phyloP scores from a whole-genome alignment of 345 rosid genomes.

The Stellera chamaejasme region DNA sequence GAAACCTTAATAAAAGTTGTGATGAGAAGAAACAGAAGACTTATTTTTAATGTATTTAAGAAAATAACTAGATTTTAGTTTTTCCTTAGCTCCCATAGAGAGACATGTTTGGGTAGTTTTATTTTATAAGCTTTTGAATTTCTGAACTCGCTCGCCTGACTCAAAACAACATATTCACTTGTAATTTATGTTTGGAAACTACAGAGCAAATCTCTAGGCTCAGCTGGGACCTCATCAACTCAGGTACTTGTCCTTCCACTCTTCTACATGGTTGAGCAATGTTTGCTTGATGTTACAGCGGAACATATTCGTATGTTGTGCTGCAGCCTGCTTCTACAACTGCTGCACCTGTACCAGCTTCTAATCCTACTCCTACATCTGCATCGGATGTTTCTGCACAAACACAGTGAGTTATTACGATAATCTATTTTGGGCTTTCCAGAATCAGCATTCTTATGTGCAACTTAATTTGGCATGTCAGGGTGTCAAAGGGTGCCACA shows the following conservation, averaged over 20 bases:
- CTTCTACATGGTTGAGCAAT: background rate
- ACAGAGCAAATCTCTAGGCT: constrained; percentile 63
- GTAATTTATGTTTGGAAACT: background rate
- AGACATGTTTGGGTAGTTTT: too few relatives aligned
- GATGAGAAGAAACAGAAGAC: too few relatives aligned
- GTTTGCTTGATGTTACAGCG: constrained; percentile 1
- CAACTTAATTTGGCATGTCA: constrained; percentile 11
- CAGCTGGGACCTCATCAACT: constrained; percentile 45
- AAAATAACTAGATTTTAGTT: too few relatives aligned
- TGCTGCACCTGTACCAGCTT: constrained; percentile 29
- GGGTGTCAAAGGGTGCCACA: constrained; percentile 20
- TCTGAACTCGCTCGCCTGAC: too few relatives aligned
- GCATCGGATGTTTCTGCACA: constrained; percentile 39
- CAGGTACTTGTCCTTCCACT: constrained; percentile 36
- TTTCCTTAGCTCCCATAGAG: too few relatives aligned
- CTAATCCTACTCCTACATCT: constrained; percentile 32
- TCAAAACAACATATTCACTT: too few relatives aligned
- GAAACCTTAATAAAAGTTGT: too few relatives aligned
- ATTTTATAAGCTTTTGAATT: too few relatives aligned
- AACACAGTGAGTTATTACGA: constrained; percentile 38
- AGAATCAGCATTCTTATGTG: constrained; percentile 7
- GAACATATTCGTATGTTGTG: constrained; percentile 7
- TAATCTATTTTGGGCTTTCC: background rate
- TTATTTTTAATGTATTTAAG: too few relatives aligned
- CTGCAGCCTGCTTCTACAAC: constrained; percentile 49